Base-by-base conservation (phyloP, 805 yeast genomes). In the Candida ponderosae region DNA sequence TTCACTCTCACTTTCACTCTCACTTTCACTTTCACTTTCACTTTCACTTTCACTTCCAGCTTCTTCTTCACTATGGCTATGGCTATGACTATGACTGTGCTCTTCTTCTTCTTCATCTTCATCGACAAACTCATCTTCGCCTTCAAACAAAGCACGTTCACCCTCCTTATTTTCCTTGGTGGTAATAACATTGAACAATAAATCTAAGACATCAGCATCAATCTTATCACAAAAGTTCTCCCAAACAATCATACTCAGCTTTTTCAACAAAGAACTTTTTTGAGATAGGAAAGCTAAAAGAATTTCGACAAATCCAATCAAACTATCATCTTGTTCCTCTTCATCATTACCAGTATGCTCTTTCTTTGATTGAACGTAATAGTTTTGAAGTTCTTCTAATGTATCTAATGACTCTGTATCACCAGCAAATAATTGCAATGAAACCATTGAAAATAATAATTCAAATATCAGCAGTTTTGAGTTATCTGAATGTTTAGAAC, bases 111-210 rank as follows among this genome's bases (percentile, higher is more conserved):
- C 72, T 0, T 57, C 74, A 2, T 57, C 70, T 26, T 68, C 79
- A 5, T 63, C 70, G 18, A 63, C 74, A 30, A 53, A 64, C 15
- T 64, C 76, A 34, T 68, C 68, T 10, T 66, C 85, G 13, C 72
- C 76, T 40, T 83, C 85, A 53, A 89, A 89, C 49, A 90, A 60
- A 33, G 72, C 72, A 19, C 71, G 69, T 57, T 85, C 93, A 2
- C 97, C 97, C 46, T 80, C 79, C 43, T 79, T 75, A 55, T 83
- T 85, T 57, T 89, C 97, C 51, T 74, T 78, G 0, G 94, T 69
- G 15, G 62, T 46, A 35, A 81, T 55, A 15, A 81, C 72, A 40
- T 79, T 81, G 36, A 66, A 65, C 34, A 82, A 49, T 18, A 74
- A 57, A 10, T 62, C 59, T 24, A 82, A 46, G 33, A 80, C 76